Percentiles rank a stretch among this genome's conserved stretches.
phyloP scores from a whole-genome alignment of 331 rosid genomes.

The Cydonia oblonga region DNA sequence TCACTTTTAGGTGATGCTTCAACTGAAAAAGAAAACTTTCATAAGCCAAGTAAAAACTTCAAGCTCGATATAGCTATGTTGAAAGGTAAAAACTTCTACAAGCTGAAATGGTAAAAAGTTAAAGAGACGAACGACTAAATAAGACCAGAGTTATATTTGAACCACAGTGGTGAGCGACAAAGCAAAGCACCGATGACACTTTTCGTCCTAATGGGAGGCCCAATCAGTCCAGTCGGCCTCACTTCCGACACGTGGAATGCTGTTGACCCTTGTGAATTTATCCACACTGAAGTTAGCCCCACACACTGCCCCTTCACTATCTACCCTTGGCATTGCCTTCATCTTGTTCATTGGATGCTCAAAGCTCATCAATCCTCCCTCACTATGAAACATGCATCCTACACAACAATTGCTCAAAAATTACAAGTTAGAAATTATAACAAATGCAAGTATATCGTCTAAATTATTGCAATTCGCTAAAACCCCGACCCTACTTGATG shows the following conservation, averaged over 20 bases:
- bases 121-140: background rate
- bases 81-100: background rate
- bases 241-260: slow-evolving; percentile 88
- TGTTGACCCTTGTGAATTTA: slow-evolving; percentile 56
- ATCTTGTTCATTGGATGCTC: slow-evolving; percentile 95
- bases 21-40: background rate
- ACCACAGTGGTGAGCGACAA: background rate
- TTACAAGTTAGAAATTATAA: background rate
- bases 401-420: slow-evolving; percentile 1
- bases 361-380: slow-evolving; percentile 83
- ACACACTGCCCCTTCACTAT: slow-evolving; percentile 89
- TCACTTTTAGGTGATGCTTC: background rate
- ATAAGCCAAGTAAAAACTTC: background rate
- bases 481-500: too few species aligned
- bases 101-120: background rate
- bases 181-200: background rate
- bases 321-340: slow-evolving; percentile 92
- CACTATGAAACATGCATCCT: slow-evolving; percentile 95
- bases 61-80: background rate
- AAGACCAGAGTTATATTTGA: background rate
- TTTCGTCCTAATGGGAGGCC: slow-evolving; percentile 26
- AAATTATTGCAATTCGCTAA: too few species aligned
- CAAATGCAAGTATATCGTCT: too few species aligned
- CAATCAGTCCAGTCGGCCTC: slow-evolving; percentile 66
- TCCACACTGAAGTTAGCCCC: slow-evolving; percentile 94